A percentile compares a stretch with the other conserved stretches of the same genome.
These are phyloP conservation scores for Ganoderma sp. DNA, from an alignment of 1,284 basidiomycete species.

Conservation along the genomic window DNA sequence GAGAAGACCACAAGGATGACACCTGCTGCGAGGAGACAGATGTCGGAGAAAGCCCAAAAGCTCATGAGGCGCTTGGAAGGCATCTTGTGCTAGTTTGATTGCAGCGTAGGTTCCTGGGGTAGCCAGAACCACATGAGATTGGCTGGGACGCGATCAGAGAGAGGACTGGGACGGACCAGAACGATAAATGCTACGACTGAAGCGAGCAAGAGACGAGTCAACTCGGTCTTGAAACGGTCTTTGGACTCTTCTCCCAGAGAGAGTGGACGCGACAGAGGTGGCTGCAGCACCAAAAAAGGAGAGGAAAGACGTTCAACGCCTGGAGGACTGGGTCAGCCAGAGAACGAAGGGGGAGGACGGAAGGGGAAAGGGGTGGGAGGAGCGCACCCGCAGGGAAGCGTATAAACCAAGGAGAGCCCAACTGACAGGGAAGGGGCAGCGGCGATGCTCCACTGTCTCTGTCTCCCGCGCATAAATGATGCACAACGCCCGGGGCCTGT, in stretches of 20 bases:
- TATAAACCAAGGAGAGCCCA: slow-evolving; percentile 27
- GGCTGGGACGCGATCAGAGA: neutral
- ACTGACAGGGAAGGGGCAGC: slow-evolving; percentile 22
- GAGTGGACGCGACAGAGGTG: slow-evolving; percentile 44
- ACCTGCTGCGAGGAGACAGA: slow-evolving; percentile 73
- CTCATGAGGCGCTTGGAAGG: slow-evolving; percentile 72
- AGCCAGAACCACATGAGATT: neutral
- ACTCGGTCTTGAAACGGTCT: slow-evolving; percentile 30
- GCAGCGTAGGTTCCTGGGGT: slow-evolving; percentile 29
- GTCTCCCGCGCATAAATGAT: slow-evolving; percentile 32
- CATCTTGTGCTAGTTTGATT: slow-evolving; percentile 52
- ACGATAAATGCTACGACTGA: slow-evolving; percentile 28
- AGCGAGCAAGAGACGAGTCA: slow-evolving; percentile 34
- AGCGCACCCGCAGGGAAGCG: slow-evolving; percentile 26
- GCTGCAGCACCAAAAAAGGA: slow-evolving; percentile 43
- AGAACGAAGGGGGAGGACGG: slow-evolving; percentile 40
- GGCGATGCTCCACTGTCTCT: slow-evolving; percentile 10
- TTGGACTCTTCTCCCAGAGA: slow-evolving; percentile 43
- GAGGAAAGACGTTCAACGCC: slow-evolving; percentile 64
- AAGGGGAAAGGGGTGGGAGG: slow-evolving; percentile 21
- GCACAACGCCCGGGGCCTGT: slow-evolving; percentile 23
- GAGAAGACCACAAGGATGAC: slow-evolving; percentile 68
- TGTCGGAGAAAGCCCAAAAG: slow-evolving; percentile 73
- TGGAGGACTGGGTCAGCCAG: slow-evolving; percentile 46
- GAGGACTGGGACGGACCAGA: slow-evolving; percentile 24